Evolutionary conservation across 2,329 filamentous ascomycete species (phyloP).

Genomic region (Fusarium compactum): DNA sequence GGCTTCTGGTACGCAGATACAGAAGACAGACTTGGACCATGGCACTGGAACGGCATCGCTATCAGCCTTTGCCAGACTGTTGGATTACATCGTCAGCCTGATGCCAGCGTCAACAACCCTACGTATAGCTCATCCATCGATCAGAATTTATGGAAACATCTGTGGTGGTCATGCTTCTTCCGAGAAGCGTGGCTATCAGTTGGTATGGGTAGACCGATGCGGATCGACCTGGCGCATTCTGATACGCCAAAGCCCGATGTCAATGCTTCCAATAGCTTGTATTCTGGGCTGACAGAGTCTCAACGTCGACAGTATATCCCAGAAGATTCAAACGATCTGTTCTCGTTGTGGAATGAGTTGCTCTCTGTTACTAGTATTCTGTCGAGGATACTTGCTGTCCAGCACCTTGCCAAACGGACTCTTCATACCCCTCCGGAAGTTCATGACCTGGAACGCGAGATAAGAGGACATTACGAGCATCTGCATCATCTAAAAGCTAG

Average conservation of each 20-base stretch:
- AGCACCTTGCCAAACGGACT: background rate
- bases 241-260: background rate
- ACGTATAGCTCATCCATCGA: background rate
- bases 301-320: background rate
- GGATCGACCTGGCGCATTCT: slow-evolving; percentile 12
- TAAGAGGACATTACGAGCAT: background rate
- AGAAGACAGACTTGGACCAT: slow-evolving; percentile 57
- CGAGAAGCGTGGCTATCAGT: slow-evolving; percentile 20
- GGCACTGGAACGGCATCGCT: slow-evolving; percentile 61
- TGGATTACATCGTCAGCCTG: slow-evolving; percentile 51
- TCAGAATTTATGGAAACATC: slow-evolving; percentile 8
- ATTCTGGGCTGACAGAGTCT: background rate
- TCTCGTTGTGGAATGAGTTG: background rate
- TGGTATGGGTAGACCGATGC: slow-evolving; percentile 18
- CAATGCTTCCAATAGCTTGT: background rate
- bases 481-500: background rate
- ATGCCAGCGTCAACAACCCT: background rate
- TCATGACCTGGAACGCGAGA: background rate
- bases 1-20: slow-evolving; percentile 57
- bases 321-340: background rate
- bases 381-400: background rate
- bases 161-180: slow-evolving; percentile 24
- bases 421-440: background rate
- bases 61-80: slow-evolving; percentile 58
- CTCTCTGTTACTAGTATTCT: background rate